These are phyloP conservation scores for Fusarium staphyleae DNA, from an alignment of 2,329 filamentous ascomycete genomes.

Conservation along the genomic window DNA sequence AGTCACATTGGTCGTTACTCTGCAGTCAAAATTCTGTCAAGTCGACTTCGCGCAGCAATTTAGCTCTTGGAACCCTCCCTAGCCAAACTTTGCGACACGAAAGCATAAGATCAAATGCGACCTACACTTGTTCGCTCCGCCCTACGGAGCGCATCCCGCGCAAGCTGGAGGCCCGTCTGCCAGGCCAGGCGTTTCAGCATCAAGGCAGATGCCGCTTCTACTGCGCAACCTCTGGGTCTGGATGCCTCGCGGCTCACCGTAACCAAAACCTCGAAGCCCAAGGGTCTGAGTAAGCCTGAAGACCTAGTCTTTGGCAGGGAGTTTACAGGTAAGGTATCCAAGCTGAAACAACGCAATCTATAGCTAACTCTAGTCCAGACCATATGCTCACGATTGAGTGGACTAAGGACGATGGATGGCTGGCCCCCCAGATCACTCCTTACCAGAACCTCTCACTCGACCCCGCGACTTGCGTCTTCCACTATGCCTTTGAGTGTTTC, in stretches of 20 bases:
- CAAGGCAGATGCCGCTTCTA: conserved; percentile 57
- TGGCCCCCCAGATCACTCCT: conserved; percentile 80
- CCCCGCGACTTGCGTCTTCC: conserved; percentile 95
- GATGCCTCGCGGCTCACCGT: conserved; percentile 80
- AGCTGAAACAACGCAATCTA: neutral
- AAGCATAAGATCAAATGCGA: conserved; percentile 39
- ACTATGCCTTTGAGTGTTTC: conserved; percentile 98
- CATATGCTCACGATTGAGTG: conserved; percentile 98
- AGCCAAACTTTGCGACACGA: too few species aligned
- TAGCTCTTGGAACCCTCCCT: neutral
- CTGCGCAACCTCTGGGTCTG: conserved; percentile 68
- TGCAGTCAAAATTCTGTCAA: neutral
- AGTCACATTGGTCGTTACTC: neutral
- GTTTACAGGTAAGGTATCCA: conserved; percentile 75
- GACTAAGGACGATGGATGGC: conserved; percentile 86
- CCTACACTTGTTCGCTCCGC: conserved; percentile 44
- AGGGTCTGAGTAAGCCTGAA: conserved; percentile 74
- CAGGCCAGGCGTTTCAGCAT: conserved; percentile 58
- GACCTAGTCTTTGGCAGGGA: conserved; percentile 88
- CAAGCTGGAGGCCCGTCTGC: conserved; percentile 46
- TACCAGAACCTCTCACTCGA: conserved; percentile 98
- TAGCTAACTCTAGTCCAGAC: conserved; percentile 61
- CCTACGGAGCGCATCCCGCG: conserved; percentile 49
- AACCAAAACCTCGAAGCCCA: conserved; percentile 77
- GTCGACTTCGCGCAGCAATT: conserved; percentile 8